Conservation (phyloP, 1,284 basidiomycete genomes). For the Pyrrhoderma noxium region DNA sequence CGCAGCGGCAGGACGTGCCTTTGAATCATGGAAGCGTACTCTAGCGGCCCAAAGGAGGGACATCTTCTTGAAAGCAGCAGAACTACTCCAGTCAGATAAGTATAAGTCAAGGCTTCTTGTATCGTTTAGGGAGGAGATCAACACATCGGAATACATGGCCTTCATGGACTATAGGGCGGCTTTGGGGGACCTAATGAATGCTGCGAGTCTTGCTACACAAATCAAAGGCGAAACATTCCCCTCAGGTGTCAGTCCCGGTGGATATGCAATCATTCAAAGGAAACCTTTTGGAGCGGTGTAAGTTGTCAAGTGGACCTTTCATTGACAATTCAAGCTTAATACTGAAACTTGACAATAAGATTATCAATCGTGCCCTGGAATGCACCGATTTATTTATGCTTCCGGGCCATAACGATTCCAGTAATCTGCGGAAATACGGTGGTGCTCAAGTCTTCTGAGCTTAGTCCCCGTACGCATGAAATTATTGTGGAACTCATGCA, state of each 20-base stretch:
- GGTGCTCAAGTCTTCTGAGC: conserved; percentile 53
- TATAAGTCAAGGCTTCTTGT: conserved; percentile 32
- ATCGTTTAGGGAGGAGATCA: conserved; percentile 34
- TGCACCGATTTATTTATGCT: conserved; percentile 36
- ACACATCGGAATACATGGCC: conserved; percentile 25
- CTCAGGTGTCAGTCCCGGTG: conserved; percentile 24
- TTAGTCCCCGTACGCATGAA: conserved; percentile 43
- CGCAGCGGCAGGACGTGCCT: conserved; percentile 39
- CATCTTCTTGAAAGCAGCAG: conserved; percentile 41
- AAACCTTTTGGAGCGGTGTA: conserved; percentile 29
- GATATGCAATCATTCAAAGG: conserved; percentile 26
- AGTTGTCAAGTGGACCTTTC: conserved; percentile 12
- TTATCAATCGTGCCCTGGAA: conserved; percentile 32
- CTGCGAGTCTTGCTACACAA: conserved; percentile 21
- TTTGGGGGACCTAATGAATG: conserved; percentile 13
- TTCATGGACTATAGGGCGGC: conserved; percentile 20
- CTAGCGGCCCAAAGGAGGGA: conserved; percentile 31
- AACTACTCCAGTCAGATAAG: conserved; percentile 34
- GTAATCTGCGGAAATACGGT: conserved; percentile 59
- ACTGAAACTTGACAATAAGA: conserved; percentile 10
- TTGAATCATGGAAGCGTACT: conserved; percentile 41
- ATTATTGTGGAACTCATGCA: conserved; percentile 43
- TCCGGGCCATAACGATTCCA: conserved; percentile 45
- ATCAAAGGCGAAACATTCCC: conserved; percentile 28
- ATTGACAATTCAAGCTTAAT: background rate